Percentiles rank a stretch among this genome's conserved stretches.
Conservation (phyloP, 306 rosid species). For the Vigna hirtella region DNA sequence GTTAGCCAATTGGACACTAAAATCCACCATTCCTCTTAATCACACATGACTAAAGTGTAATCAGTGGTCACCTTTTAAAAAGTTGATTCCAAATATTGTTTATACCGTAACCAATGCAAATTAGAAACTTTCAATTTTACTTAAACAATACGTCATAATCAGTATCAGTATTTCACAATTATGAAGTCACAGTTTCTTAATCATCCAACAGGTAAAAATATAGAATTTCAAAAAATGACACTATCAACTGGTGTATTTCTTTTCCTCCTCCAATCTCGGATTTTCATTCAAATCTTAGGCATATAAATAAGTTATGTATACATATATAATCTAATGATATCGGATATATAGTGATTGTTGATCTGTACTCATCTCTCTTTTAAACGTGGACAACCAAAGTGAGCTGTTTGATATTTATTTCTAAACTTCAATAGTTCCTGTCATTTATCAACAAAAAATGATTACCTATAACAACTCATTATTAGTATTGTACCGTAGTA, state of each 20-base stretch:
- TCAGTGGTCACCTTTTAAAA: slow-evolving; percentile 27
- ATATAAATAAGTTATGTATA: background rate
- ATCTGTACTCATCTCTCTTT: background rate
- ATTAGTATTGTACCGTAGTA: background rate
- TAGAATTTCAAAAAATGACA: background rate
- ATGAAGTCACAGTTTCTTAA: background rate
- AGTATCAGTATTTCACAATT: background rate
- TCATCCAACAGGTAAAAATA: background rate
- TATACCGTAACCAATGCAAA: slow-evolving; percentile 8
- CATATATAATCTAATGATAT: background rate
- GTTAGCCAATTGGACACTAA: slow-evolving; percentile 33
- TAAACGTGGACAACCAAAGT: background rate
- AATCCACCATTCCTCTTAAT: background rate
- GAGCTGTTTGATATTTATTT: background rate
- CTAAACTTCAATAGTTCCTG: background rate
- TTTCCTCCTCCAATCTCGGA: background rate
- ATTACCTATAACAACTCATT: background rate
- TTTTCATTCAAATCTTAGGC: background rate
- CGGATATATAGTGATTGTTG: background rate
- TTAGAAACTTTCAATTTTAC: background rate
- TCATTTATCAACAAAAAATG: background rate
- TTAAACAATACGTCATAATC: background rate
- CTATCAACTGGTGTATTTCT: background rate
- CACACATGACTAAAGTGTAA: slow-evolving; percentile 29
- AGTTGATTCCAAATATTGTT: slow-evolving; percentile 1